These are phyloP conservation scores for Colletotrichum scovillei DNA, from an alignment of 2,329 filamentous ascomycete genomes.

Conservation along the genomic window DNA sequence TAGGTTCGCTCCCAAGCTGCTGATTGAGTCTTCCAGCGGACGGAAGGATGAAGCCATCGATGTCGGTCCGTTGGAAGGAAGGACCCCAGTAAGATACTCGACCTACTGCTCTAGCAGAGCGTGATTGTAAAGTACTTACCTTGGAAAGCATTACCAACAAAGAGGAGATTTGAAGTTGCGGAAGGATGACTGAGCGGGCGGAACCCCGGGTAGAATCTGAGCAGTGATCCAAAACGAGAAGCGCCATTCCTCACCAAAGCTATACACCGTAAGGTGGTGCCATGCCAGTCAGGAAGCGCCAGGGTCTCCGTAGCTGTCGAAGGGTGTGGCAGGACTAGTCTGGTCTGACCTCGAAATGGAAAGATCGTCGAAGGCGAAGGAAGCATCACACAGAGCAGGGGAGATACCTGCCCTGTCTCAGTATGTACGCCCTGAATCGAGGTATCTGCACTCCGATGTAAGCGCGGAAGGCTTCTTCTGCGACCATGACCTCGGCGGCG, in stretches of 20 bases:
- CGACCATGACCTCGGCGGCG: neutral
- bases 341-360: neutral
- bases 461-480: neutral
- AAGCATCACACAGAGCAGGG: neutral
- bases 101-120: neutral
- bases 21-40: neutral
- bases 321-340: neutral
- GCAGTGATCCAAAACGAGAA: neutral
- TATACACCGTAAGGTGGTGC: neutral
- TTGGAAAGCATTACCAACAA: neutral
- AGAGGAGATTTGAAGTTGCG: neutral
- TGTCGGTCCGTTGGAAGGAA: neutral
- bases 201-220: neutral
- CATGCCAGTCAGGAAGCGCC: neutral
- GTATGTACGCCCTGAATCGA: neutral
- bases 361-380: constrained; percentile 2
- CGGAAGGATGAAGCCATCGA: neutral
- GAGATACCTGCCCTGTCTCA: neutral
- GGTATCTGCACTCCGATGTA: neutral
- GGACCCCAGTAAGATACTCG: neutral
- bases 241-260: neutral
- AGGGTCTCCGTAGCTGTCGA: neutral
- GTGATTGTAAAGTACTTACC: neutral
- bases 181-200: neutral
- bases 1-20: neutral